Evolutionary conservation across 208 protist genomes (phyloP), one percentile per base, ranked within the genome.

Genomic region (Leishmania tropica): DNA sequence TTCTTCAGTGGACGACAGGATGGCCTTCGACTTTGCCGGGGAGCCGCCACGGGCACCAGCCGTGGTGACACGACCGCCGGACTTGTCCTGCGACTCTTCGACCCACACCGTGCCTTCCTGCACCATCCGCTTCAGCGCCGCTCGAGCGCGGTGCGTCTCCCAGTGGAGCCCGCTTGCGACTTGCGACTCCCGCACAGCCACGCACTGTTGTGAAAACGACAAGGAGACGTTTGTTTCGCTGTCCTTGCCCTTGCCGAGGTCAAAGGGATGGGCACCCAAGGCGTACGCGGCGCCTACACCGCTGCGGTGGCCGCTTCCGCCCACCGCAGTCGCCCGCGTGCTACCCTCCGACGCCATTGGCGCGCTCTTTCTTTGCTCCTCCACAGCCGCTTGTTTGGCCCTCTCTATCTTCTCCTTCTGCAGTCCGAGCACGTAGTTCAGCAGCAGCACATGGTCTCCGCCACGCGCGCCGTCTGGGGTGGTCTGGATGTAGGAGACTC

Each of bases 101-200:
- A 97, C 85, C 93, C 95, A 97, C 45, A 95, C 92, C 21, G 92
- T 89, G 28, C 95, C 95, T 24, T 92, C 88, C 74, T 96, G 93
- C 78, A 97, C 88, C 83, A 95, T 88, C 15, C 90, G 84, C 84
- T 89, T 71, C 56, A 97, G 75, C 11, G 85, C 90, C 1, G 89
- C 89, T 3, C 90, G 82, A 40, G 87, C 87, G 47, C 94, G 91
- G 79, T 97, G 91, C 28, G 79, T n/a, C 40, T 85, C 83, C 93
- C 94, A 97, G 73, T 83, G 77, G 10, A 97, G 84, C 17, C 78
- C 83, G 10, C 78, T 42, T 35, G 77, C 86, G 19, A 97, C 54
- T 37, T 95, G 81, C 1, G 48, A 47, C 74, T 90, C 83, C 51
- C 89, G 91, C 51, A 95, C 58, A 11, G 91, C 77, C 17, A 97